Evolutionary conservation across 352 stramenopile genomes (phyloP), one percentile per base, ranked within the genome.

Genomic region (Halophytophthora polymorphica): DNA sequence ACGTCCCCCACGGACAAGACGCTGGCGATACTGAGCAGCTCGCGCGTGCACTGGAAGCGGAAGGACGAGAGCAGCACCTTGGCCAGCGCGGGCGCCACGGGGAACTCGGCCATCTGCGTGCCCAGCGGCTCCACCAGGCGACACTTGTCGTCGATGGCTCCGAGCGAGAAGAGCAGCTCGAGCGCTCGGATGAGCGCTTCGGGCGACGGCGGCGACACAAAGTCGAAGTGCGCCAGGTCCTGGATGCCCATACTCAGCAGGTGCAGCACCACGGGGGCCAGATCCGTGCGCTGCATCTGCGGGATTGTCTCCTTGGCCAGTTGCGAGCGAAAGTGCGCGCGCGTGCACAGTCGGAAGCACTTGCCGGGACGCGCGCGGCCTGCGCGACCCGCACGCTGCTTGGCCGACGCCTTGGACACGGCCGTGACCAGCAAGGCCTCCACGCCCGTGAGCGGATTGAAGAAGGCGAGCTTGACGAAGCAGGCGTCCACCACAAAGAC

Each of bases 61-160:
- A 86, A 73, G 0, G 83, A 90, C n/a, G 76, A 61, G 0, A 91
- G 45, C 28, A 93, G 54, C 21, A 86, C 77, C 38, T 83, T 89
- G 2, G 80, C 82, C 21, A 93, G 52, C 25, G 86, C 79, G 25
- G 97, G 96, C 35, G 98, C 96, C 15, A 99, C 71, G 5, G 97
- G 97, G 64, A 99, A 99, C 56, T 99, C 93, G 35, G 83, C 86
- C 94, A 99, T 99, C 31, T 96, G 85, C 11, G 88, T 75, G 7
- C 97, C 97, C 23, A 99, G 67, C 15, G 77, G 65, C 19, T 93
- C 83, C 1, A 87, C 56, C 6, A 93, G 69, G 21, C 58, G 71
- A 50, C 78, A 86, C 0, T 73, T 50, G 1, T 71, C 57, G 36
- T 84, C 61, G 25, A 93, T 79, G 6, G 77, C 83, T 28, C 80